phyloP scores from a whole-genome alignment of 2,329 filamentous ascomycete genomes.

The Verticillium longisporum region DNA sequence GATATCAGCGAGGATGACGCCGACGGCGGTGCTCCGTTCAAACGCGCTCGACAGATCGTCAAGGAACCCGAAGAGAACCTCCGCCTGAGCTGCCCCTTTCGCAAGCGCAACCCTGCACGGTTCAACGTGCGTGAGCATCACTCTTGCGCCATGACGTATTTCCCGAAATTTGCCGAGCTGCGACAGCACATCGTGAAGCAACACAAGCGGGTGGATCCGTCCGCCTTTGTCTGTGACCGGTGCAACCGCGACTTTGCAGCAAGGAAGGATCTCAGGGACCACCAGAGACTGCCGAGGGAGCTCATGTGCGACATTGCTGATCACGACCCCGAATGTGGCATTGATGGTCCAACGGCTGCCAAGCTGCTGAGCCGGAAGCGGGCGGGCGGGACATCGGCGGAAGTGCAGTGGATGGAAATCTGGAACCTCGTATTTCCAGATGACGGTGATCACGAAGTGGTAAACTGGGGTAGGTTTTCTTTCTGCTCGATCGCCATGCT shows the following conservation, averaged over 20 bases:
- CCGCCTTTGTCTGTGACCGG: conserved; percentile 31
- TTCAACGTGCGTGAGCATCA: conserved; percentile 40
- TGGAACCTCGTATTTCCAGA: conserved; percentile 35
- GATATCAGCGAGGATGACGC: conserved; percentile 23
- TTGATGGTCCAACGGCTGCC: conserved; percentile 30
- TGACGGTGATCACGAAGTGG: conserved; percentile 25
- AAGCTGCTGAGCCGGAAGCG: conserved; percentile 32
- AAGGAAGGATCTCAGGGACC: conserved; percentile 29
- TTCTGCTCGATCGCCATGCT: neutral
- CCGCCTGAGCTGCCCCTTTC: conserved; percentile 34
- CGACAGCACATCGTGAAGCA: conserved; percentile 34
- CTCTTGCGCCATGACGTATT: conserved; percentile 35
- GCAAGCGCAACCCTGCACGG: conserved; percentile 34
- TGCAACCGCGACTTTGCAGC: conserved; percentile 31
- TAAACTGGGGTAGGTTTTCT: conserved; percentile 19
- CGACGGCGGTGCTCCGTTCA: conserved; percentile 20
- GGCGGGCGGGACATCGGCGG: conserved; percentile 27
- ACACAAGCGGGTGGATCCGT: conserved; percentile 32
- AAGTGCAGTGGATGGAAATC: conserved; percentile 32
- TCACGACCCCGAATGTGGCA: conserved; percentile 30
- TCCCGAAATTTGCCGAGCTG: conserved; percentile 32
- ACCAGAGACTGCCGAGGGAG: conserved; percentile 31
- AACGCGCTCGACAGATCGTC: conserved; percentile 22
- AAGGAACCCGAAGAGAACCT: conserved; percentile 28
- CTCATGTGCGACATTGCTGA: conserved; percentile 34